Evolutionary conservation across 495 filamentous ascomycete species (phyloP).

Genomic region (Rhizodiscina lignyota): DNA sequence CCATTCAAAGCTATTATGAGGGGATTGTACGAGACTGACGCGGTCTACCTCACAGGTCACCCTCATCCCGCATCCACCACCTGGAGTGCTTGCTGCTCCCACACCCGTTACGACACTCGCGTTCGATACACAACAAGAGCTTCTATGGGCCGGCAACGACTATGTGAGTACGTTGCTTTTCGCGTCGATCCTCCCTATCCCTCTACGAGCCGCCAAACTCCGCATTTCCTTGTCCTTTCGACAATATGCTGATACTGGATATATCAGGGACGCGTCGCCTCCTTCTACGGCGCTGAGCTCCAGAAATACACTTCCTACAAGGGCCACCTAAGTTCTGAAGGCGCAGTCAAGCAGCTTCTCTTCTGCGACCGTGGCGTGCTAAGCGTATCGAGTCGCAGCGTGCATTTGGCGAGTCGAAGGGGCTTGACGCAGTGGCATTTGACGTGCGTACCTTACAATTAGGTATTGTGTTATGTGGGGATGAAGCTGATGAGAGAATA

Average conservation of each 20-base stretch:
- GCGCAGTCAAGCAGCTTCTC: slow-evolving; percentile 59
- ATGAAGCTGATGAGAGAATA: neutral
- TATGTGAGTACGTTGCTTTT: slow-evolving; percentile 54
- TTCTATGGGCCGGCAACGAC: slow-evolving; percentile 84
- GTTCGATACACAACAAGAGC: slow-evolving; percentile 76
- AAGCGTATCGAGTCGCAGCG: slow-evolving; percentile 53
- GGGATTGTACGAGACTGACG: no score
- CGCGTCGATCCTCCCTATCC: no score
- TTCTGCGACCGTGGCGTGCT: slow-evolving; percentile 79
- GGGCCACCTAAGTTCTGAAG: slow-evolving; percentile 48
- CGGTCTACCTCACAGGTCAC: no score
- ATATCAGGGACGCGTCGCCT: slow-evolving; percentile 60
- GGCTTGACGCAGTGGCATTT: slow-evolving; percentile 79
- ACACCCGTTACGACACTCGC: slow-evolving; percentile 57
- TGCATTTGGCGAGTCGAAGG: slow-evolving; percentile 71
- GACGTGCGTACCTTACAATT: slow-evolving; percentile 25
- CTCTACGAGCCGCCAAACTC: no score
- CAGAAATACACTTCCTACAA: slow-evolving; percentile 65
- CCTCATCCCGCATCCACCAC: no score
- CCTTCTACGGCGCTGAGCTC: slow-evolving; percentile 70
- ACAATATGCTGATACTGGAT: neutral
- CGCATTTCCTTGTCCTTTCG: no score
- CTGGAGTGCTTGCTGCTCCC: slow-evolving; percentile 40
- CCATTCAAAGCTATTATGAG: no score
- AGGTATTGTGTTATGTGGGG: slow-evolving; percentile 1